Base-by-base conservation (phyloP, 805 yeast genomes). In the Kuraishia hungarica region DNA sequence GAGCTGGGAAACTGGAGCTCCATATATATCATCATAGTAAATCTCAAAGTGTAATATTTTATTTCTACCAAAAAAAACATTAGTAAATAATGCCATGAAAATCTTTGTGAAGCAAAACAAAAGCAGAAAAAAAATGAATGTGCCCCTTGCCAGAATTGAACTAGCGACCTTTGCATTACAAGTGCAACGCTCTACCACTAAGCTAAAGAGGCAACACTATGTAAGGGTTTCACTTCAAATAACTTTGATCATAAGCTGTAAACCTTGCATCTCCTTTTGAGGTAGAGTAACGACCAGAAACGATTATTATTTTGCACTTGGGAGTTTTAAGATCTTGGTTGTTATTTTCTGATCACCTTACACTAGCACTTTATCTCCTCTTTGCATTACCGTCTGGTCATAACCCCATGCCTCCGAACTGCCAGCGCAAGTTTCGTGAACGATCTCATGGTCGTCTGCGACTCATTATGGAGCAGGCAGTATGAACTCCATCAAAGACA, bases 101-200 rank as follows among this genome's bases (percentile, higher is more conserved):
- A 28, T 28, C 35, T 28, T 11, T 7, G 11, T 11, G 35, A 28
- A 35, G n/a, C 43, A 35, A 15, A 35, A 35, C 5, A 26, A 26
- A 26, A 26, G 8, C 10, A 10, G 5, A 26, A 17, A 21, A 43
- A 54, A 58, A 67, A 70, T 70, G 60, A 54, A 61, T 57, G 39
- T 83, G 89, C 89, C 89, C 73, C 81, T 80, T 84, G 87, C 87
- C 89, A 84, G 90, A 83, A 83, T 85, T 84, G 90, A 85, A 85
- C 91, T 86, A 85, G 89, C 90, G 93, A 87, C 91, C 93, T 86
- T 86, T 86, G 94, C 96, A 87, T 87, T 89, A 89, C 97, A 89
- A 89, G 97, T 89, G 97, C 96, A 87, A 87, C 96, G 96, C 96
- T 89, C 94, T 89, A 89, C 96, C 96, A 87, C 97, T 89, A 88